Evolutionary conservation across 441 rosid genomes (phyloP).

Genomic region (Brassica hybrid): DNA sequence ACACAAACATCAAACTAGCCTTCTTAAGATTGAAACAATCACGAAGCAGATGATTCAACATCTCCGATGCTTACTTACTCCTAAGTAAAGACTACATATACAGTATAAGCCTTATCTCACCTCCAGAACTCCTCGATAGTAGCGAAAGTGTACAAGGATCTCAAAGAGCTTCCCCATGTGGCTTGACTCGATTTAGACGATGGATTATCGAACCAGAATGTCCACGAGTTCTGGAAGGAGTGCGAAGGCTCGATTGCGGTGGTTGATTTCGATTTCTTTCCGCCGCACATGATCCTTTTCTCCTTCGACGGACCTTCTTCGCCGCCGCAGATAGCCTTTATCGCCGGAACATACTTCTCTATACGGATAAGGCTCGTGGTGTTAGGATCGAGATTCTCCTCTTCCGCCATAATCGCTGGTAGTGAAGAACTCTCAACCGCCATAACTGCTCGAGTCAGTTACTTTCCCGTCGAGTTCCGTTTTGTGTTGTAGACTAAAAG

Average conservation of each 20-base stretch:
- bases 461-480: conserved; percentile 29
- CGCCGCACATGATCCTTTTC: conserved; percentile 57
- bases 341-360: conserved; percentile 30
- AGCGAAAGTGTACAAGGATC: conserved; percentile 67
- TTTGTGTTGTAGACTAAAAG: conserved; percentile 4
- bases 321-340: conserved; percentile 25
- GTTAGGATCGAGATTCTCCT: conserved; percentile 42
- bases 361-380: conserved; percentile 13
- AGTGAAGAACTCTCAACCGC: conserved; percentile 24
- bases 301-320: conserved; percentile 56
- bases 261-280: conserved; percentile 40
- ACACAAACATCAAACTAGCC: not conserved
- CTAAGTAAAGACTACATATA: too few species aligned
- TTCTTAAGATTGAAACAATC: not conserved
- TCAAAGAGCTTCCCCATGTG: conserved; percentile 80
- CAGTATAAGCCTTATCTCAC: conserved; percentile 26
- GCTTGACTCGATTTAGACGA: conserved; percentile 59
- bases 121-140: conserved; percentile 87
- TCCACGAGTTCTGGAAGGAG: conserved; percentile 75
- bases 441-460: conserved; percentile 19
- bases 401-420: conserved; percentile 18
- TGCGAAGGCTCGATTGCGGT: conserved; percentile 46
- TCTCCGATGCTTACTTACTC: not conserved
- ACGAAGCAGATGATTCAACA: conserved; percentile 10
- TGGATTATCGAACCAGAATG: conserved; percentile 89